Base-by-base conservation (phyloP, 768 basidiomycete species). In the Mycena chlorophos region DNA sequence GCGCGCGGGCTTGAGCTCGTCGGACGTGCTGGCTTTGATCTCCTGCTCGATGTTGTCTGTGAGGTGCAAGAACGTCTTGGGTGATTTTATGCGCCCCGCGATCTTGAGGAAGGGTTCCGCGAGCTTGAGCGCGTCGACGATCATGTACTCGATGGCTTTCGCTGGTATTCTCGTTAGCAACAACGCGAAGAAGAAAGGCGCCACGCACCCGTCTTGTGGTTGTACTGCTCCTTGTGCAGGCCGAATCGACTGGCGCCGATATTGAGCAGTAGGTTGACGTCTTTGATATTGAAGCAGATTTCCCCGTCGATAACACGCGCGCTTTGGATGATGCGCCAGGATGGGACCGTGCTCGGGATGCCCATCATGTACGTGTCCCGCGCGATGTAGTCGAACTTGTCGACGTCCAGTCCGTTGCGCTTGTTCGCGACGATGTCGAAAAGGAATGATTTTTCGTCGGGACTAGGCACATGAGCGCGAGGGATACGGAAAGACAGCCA, bases 351-450 rank as follows among this genome's bases (percentile, higher is more conserved):
- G 73, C 72, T 78, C 57, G 76, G 74, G 43, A 88, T 84, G 12
- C 89, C 90, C 30, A 90, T 80, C 63, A 85, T 85, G 49, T 84
- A 82, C 0, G 82, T 83, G 64, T 94, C 91, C 2, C 91, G 76
- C 5, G 82, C 74, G 52, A 94, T 89, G 60, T 94, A 94, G 64
- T 94, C 91, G 51, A 91, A 88, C 89, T 92, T 92, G 76, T 94
- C 91, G 4, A 94, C 91, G 63, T 94, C 91, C 3, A 94, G 75
- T 0, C 91, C 91, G 56, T 92, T 93, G 6, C 83, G 75, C 66
- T 81, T 81, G 71, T 94, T 94, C 0, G 90, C 86, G 2, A 94
- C 88, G 49, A 94, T 92, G 51, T 93, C 88, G 63, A 93, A 94
- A 2, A 94, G 69, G 62, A 89, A 93, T 0, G 72, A 68, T 68